A percentile compares a stretch with the other conserved stretches of the same genome.
phyloP scores from a whole-genome alignment of 441 rosid genomes.

The Populus hybrid region DNA sequence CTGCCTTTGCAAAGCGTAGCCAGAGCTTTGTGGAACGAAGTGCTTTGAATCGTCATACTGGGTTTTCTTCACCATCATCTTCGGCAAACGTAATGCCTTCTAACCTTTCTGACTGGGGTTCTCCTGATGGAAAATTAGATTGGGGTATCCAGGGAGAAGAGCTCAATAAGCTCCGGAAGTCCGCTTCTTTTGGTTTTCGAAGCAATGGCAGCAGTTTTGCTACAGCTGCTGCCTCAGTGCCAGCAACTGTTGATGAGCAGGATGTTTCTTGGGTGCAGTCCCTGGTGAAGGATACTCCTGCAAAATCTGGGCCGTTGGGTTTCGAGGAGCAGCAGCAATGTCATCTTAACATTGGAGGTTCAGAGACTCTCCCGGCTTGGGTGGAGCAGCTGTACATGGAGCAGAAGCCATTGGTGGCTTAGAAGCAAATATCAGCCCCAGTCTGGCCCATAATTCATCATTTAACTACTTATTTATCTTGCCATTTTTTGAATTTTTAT shows the following conservation, averaged over 20 bases:
- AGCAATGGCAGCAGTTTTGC: constrained; percentile 28
- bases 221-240: constrained; percentile 16
- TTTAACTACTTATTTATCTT: constrained; percentile 37
- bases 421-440: constrained; percentile 17
- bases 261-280: constrained; percentile 87
- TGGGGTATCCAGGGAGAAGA: constrained; percentile 81
- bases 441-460: constrained; percentile 32
- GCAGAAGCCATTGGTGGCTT: constrained; percentile 79
- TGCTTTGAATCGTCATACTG: constrained; percentile 35
- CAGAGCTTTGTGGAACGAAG: constrained; percentile 79
- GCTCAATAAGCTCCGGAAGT: constrained; percentile 65
- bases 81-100: constrained; percentile 31
- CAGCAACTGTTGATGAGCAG: constrained; percentile 47
- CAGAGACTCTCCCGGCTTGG: constrained; percentile 52
- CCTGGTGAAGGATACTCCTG: constrained; percentile 55
- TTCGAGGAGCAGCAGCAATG: constrained; percentile 39
- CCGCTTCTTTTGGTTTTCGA: constrained; percentile 60
- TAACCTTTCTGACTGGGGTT: constrained; percentile 63
- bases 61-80: constrained; percentile 38
- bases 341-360: constrained; percentile 29
- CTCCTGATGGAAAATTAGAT: constrained; percentile 77
- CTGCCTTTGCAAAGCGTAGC: constrained; percentile 68
- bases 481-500: constrained; percentile 33
- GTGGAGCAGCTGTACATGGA: constrained; percentile 77
- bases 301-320: constrained; percentile 22